phyloP scores from a whole-genome alignment of 352 stramenopile species.

The Phytophthora pistaciae region DNA sequence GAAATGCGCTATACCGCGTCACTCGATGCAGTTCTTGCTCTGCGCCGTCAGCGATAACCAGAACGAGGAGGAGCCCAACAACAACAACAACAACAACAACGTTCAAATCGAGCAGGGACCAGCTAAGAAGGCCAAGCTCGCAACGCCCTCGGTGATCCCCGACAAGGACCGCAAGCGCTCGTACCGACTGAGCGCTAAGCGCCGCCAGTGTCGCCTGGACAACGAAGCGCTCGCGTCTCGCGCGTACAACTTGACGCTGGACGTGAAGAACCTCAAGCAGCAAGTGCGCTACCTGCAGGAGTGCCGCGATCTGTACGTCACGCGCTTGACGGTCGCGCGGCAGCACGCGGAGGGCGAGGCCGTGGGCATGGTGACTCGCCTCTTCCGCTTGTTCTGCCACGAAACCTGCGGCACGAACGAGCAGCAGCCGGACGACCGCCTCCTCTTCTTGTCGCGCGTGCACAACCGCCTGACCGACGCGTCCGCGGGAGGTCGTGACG shows the following conservation, averaged over 20 bases:
- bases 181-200: conserved; percentile 15
- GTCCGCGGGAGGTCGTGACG: conserved; percentile 10
- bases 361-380: conserved; percentile 13
- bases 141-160: conserved; percentile 1
- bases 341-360: conserved; percentile 15
- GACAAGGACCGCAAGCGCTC: conserved; percentile 13
- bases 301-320: conserved; percentile 11
- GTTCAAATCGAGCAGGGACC: not conserved
- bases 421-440: conserved; percentile 13
- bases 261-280: conserved; percentile 30
- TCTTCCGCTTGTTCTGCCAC: conserved; percentile 30
- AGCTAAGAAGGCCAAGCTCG: conserved; percentile 6
- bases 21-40: not conserved
- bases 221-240: conserved; percentile 8
- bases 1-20: not conserved
- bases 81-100: too few species aligned
- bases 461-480: conserved; percentile 9
- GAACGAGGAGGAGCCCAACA: not conserved
- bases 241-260: conserved; percentile 26
- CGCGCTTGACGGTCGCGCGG: conserved; percentile 4
- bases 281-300: conserved; percentile 23
- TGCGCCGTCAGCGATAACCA: not conserved
- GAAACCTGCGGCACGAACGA: conserved; percentile 16
- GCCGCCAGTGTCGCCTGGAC: not conserved
- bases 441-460: conserved; percentile 21